Percentiles rank a stretch among this genome's conserved stretches.
phyloP scores from a whole-genome alignment of 176 grass and related monocot species.

The Oropetium thomaeum region DNA sequence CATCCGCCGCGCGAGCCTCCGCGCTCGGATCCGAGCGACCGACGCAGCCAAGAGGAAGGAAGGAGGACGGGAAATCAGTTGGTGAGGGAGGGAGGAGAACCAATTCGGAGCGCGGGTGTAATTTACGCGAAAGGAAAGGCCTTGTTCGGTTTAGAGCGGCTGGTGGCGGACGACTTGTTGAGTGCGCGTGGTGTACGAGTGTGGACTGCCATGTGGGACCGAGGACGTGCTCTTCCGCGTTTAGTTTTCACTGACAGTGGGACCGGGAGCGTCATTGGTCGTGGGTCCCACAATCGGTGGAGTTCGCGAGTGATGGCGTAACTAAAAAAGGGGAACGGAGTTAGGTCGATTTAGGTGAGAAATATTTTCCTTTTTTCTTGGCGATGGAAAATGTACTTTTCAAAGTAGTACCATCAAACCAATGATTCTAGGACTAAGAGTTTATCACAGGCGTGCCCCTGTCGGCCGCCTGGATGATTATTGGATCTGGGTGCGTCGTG shows the following conservation, averaged over 20 bases:
- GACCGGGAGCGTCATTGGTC: not conserved
- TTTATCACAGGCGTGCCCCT: not conserved
- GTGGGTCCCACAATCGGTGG: conserved; percentile 15
- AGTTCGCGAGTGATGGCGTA: too few relatives aligned
- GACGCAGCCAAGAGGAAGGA: too few relatives aligned
- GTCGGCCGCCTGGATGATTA: conserved; percentile 11
- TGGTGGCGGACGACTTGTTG: not conserved
- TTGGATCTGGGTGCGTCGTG: not conserved
- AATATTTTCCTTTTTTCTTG: not conserved
- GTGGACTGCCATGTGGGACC: conserved; percentile 23
- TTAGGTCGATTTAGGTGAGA: conserved; percentile 35
- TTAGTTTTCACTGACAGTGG: not conserved
- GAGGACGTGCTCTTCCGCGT: not conserved
- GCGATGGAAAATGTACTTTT: not conserved
- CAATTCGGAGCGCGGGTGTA: conserved; percentile 38
- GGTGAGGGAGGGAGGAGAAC: not conserved
- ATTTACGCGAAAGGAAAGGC: conserved; percentile 13
- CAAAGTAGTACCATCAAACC: too few relatives aligned
- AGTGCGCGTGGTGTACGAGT: conserved; percentile 19
- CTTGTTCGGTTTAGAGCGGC: conserved; percentile 48
- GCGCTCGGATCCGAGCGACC: conserved; percentile 38
- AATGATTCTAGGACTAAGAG: too few relatives aligned
- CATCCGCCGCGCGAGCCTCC: conserved; percentile 36
- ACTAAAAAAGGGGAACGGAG: not conserved
- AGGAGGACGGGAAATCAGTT: conserved; percentile 10